Conservation (phyloP, 176 grass and related monocot genomes). For the Aegilops sharonensis region DNA sequence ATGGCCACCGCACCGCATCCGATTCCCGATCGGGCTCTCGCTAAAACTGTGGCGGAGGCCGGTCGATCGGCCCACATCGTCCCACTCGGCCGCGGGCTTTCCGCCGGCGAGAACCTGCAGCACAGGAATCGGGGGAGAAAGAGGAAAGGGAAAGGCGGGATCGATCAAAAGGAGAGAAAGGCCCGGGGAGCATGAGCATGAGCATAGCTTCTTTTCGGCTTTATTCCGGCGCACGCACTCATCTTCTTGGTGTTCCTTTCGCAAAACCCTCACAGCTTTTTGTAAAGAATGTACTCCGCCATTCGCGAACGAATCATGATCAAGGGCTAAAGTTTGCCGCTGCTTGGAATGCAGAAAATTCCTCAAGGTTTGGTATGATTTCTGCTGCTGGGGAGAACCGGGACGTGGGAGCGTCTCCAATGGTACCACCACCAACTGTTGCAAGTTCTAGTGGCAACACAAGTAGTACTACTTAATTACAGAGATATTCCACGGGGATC, state of each 20-base stretch:
- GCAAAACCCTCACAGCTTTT: not conserved
- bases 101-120: conserved; percentile 12
- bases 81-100: conserved; percentile 5
- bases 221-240: conserved; percentile 38
- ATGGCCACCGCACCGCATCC: not conserved
- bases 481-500: not conserved
- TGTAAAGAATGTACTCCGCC: not conserved
- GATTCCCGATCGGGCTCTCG: not conserved
- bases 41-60: not conserved
- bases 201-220: conserved; percentile 39
- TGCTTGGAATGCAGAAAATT: not conserved
- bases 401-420: not conserved
- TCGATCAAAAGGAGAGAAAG: conserved; percentile 22
- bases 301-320: not conserved
- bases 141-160: not conserved
- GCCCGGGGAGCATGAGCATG: not conserved
- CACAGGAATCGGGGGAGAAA: conserved; percentile 1
- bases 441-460: not conserved
- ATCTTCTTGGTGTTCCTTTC: not conserved
- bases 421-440: not conserved
- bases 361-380: too few species aligned
- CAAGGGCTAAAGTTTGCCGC: not conserved
- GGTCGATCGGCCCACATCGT: not conserved
- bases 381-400: not conserved
- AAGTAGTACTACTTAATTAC: not conserved